A percentile compares a stretch with the other conserved stretches of the same genome.
Evolutionary conservation across 768 basidiomycete species (phyloP).

Genomic region (Lentinula guzmanii): DNA sequence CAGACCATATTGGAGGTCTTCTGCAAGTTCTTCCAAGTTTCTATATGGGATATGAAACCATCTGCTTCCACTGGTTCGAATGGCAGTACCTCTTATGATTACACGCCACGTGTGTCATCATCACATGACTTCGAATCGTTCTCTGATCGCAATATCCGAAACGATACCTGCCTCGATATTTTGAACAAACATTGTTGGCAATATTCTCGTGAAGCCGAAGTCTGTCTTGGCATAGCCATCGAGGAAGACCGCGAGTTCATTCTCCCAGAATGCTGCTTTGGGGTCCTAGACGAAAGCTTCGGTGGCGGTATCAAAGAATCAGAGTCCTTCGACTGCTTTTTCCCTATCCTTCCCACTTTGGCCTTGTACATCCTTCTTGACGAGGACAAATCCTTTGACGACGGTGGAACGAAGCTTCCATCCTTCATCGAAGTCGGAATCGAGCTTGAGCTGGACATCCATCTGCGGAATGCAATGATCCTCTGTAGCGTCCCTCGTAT

Average conservation of each 20-base stretch:
- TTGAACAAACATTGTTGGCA: conserved; percentile 45
- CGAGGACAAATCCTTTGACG: conserved; percentile 13
- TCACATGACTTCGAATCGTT: background rate
- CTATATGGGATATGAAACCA: conserved; percentile 4
- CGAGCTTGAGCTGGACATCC: conserved; percentile 51
- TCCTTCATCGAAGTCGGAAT: conserved; percentile 41
- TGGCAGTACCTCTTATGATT: conserved; percentile 4
- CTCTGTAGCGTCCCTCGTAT: conserved; percentile 42
- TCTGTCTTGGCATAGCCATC: conserved; percentile 47
- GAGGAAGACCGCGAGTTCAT: conserved; percentile 53
- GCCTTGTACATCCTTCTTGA: conserved; percentile 47
- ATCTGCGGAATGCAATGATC: conserved; percentile 53
- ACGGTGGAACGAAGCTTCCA: conserved; percentile 11
- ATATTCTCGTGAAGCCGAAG: conserved; percentile 36
- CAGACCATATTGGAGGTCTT: conserved; percentile 3
- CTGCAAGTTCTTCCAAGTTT: conserved; percentile 22
- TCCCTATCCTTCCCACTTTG: conserved; percentile 48
- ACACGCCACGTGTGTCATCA: background rate
- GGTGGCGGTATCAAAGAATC: conserved; percentile 24
- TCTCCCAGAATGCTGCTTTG: conserved; percentile 47
- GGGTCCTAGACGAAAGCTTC: conserved; percentile 45
- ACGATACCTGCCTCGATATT: conserved; percentile 6
- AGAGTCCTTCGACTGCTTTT: conserved; percentile 44
- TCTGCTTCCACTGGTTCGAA: conserved; percentile 10
- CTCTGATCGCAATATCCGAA: background rate